Evolutionary conservation across 2,329 filamentous ascomycete genomes (phyloP), one percentile per base, ranked within the genome.

Genomic region (Trichoderma aggressivum): DNA sequence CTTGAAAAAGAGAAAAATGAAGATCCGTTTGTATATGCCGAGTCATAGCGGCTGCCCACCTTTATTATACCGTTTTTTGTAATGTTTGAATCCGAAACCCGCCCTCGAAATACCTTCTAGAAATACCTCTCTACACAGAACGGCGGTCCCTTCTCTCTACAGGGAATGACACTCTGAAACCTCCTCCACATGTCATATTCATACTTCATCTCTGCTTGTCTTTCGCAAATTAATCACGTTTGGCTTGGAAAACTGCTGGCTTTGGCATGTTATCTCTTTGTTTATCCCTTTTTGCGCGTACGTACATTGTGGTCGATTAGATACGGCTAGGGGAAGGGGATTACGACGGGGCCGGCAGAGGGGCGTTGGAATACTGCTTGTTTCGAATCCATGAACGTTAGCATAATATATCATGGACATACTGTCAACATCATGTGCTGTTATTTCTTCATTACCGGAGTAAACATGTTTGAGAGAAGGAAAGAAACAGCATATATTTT

Each of bases 21-120:
- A 34, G n/a, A 34, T 30, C 28, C 56, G 24, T 69, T 69, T 69
- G 65, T 69, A 69, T 61, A 61, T 53, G 56, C 56, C 28, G 65
- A 34, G 58, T 50, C 18, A 50, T 21, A 32, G 28, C 43, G 43
- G 47, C 43, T 34, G 47, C 14, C 14, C 8, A 24, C 30, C 5
- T 30, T 61, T 68, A 16, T 43, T 36, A 69, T 69, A 61, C 39
- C 39, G 30, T 47, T 61, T 61, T 68, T 60, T 60, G 47, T 69
- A 69, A 69, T 69, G 39, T 53, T 68, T 61, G 43, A 53, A 69
- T 26, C 39, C 36, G 53, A 32, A 68, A 5, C 11, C 32, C 50
- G 2, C 50, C 50, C 32, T 43, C 32, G 24, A 32, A 30, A 50
- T 24, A 67, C 56, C 28, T 58, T 59, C 18, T 63, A 39, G 39